Conservation (phyloP, 805 yeast species). For the Sugiyamaella marilandica region DNA sequence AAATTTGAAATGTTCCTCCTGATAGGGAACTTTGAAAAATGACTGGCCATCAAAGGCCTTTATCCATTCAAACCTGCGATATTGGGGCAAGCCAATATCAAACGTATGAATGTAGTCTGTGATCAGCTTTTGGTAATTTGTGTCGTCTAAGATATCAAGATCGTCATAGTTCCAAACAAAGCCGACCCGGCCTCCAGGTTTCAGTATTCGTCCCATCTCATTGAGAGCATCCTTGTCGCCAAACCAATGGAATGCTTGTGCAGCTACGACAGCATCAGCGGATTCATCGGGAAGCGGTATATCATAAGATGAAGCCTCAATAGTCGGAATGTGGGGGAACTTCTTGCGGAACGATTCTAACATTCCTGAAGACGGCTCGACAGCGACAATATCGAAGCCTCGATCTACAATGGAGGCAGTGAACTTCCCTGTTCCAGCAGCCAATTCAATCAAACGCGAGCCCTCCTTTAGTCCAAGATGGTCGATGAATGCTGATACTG, state of each 20-base stretch:
- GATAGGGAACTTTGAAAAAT: conserved; percentile 34
- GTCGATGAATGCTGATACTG: conserved; percentile 42
- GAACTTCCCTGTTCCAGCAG: conserved; percentile 64
- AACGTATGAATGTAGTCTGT: conserved; percentile 34
- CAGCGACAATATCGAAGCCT: conserved; percentile 43
- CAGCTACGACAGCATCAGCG: conserved; percentile 48
- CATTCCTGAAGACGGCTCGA: conserved; percentile 60
- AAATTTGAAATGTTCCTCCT: conserved; percentile 33
- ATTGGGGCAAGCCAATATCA: conserved; percentile 53
- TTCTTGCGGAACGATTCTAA: conserved; percentile 41
- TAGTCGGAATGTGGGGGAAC: conserved; percentile 41
- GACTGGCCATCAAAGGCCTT: conserved; percentile 31
- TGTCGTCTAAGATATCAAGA: conserved; percentile 23
- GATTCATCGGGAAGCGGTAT: conserved; percentile 44
- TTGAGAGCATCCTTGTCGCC: conserved; percentile 44
- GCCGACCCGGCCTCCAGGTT: conserved; percentile 47
- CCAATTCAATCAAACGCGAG: conserved; percentile 44
- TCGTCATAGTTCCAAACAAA: conserved; percentile 57
- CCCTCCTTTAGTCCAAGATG: conserved; percentile 35
- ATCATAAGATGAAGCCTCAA: conserved; percentile 42
- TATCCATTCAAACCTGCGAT: conserved; percentile 47
- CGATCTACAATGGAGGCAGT: conserved; percentile 40
- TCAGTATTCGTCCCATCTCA: conserved; percentile 50
- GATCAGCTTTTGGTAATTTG: conserved; percentile 38
- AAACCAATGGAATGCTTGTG: conserved; percentile 69